phyloP scores from a whole-genome alignment of 2,329 filamentous ascomycete species.

The Ophiostoma perfectum region DNA sequence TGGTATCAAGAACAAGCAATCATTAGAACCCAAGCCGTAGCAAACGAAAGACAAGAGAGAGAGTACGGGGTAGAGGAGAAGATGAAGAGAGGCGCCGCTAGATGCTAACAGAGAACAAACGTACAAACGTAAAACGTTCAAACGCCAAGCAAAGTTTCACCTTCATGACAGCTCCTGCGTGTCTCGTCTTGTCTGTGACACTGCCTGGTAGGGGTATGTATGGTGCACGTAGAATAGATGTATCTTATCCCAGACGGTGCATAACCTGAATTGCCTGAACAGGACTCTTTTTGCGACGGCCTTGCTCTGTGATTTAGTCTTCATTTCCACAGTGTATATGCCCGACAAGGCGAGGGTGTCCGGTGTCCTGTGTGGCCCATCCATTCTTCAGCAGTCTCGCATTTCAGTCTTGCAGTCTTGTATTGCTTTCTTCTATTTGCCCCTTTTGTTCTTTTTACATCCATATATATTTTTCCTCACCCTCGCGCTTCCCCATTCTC shows the following conservation, averaged over 20 bases:
- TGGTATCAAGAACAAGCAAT: not conserved
- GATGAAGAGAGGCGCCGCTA: too few species aligned
- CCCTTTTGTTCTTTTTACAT: not conserved
- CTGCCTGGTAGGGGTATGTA: not conserved
- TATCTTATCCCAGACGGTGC: not conserved
- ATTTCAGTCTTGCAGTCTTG: not conserved
- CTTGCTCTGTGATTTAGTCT: not conserved
- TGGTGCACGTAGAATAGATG: not conserved
- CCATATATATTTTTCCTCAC: not conserved
- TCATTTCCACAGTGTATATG: not conserved
- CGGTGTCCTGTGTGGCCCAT: not conserved
- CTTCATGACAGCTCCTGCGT: slow-evolving; percentile 12
- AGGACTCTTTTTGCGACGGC: slow-evolving; percentile 3
- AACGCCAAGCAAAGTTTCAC: slow-evolving; percentile 21
- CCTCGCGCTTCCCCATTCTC: not conserved
- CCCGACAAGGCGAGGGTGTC: not conserved
- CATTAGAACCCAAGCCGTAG: not conserved
- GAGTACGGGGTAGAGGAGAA: too few species aligned
- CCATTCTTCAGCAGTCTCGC: not conserved
- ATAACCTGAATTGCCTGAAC: not conserved
- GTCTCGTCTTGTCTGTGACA: slow-evolving; percentile 16
- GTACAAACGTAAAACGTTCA: slow-evolving; percentile 15
- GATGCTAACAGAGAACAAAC: not conserved
- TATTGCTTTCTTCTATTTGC: not conserved
- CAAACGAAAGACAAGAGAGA: not conserved